These are phyloP conservation scores for Lipomyces yamadae DNA, from an alignment of 805 yeast species.

Conservation along the genomic window DNA sequence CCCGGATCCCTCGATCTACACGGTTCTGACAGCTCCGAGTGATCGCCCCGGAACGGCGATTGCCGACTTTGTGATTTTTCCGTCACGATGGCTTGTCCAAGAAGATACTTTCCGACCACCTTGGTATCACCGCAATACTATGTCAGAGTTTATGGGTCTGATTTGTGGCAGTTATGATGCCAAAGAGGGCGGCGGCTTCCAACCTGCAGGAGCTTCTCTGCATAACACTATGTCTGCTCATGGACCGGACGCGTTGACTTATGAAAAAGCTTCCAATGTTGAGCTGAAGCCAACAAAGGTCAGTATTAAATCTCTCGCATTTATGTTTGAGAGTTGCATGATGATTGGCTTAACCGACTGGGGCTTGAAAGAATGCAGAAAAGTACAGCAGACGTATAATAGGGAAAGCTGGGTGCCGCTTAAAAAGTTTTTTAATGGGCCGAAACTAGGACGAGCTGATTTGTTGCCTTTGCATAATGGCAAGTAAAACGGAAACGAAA, in stretches of 20 bases:
- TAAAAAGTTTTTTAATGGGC: slow-evolving; percentile 24
- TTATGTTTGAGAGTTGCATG: slow-evolving; percentile 41
- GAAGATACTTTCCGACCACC: slow-evolving; percentile 43
- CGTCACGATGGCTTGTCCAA: slow-evolving; percentile 43
- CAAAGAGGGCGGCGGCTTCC: slow-evolving; percentile 39
- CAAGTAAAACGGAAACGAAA: background rate
- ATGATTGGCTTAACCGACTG: slow-evolving; percentile 41
- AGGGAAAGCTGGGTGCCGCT: slow-evolving; percentile 37
- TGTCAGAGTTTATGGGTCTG: slow-evolving; percentile 41
- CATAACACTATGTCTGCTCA: slow-evolving; percentile 42
- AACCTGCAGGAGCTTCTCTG: slow-evolving; percentile 43
- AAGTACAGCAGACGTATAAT: slow-evolving; percentile 38
- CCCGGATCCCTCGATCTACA: slow-evolving; percentile 42
- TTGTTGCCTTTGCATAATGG: background rate
- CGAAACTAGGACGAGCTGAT: slow-evolving; percentile 15
- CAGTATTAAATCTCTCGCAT: slow-evolving; percentile 41
- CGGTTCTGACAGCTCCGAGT: slow-evolving; percentile 30
- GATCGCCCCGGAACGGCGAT: slow-evolving; percentile 40
- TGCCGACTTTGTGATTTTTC: slow-evolving; percentile 42
- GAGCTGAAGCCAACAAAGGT: slow-evolving; percentile 38
- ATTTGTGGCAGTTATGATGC: slow-evolving; percentile 27
- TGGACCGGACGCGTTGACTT: slow-evolving; percentile 41
- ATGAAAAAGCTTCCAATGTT: slow-evolving; percentile 37
- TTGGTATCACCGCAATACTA: slow-evolving; percentile 42
- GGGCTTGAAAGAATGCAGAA: slow-evolving; percentile 31